These are phyloP conservation scores for Rubroshorea leprosula DNA, from an alignment of 345 rosid genomes.

Conservation along the genomic window DNA sequence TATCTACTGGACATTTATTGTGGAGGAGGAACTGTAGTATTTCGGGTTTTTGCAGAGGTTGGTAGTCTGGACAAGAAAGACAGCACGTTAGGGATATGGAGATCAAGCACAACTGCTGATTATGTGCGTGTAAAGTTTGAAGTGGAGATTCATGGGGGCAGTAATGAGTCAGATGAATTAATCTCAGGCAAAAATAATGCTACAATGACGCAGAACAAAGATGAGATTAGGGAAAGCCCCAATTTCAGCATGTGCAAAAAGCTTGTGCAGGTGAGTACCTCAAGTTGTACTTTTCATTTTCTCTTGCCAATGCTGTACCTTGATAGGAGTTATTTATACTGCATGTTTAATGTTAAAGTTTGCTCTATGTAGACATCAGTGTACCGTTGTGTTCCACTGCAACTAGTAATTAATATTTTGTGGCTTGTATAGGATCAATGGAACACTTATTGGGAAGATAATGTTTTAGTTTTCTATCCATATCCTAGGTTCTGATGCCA, in stretches of 20 bases:
- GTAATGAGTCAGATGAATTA: conserved; percentile 35
- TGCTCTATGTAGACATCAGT: no score
- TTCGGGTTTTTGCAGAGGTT: conserved; percentile 48
- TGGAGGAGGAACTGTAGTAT: conserved; percentile 51
- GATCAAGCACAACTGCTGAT: conserved; percentile 40
- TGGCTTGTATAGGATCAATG: not conserved
- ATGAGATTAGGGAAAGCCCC: conserved; percentile 55
- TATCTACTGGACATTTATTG: conserved; percentile 52
- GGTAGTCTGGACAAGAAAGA: conserved; percentile 45
- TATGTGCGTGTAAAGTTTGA: conserved; percentile 57
- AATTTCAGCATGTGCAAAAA: conserved; percentile 84
- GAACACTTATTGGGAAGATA: not conserved
- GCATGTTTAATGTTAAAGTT: no score
- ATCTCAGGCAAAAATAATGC: conserved; percentile 26
- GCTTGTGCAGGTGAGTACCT: conserved; percentile 74
- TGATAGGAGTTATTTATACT: not conserved
- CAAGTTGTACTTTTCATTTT: not conserved
- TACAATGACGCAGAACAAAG: conserved; percentile 34
- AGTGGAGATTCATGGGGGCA: conserved; percentile 50
- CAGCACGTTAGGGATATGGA: conserved; percentile 46
- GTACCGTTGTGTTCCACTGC: conserved; percentile 2
- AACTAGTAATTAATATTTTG: not conserved
- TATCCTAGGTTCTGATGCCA: not conserved
- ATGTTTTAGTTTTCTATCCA: not conserved
- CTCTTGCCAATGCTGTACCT: not conserved